Evolutionary conservation across 2,329 filamentous ascomycete genomes (phyloP).

Genomic region (Chaetomium globosum): DNA sequence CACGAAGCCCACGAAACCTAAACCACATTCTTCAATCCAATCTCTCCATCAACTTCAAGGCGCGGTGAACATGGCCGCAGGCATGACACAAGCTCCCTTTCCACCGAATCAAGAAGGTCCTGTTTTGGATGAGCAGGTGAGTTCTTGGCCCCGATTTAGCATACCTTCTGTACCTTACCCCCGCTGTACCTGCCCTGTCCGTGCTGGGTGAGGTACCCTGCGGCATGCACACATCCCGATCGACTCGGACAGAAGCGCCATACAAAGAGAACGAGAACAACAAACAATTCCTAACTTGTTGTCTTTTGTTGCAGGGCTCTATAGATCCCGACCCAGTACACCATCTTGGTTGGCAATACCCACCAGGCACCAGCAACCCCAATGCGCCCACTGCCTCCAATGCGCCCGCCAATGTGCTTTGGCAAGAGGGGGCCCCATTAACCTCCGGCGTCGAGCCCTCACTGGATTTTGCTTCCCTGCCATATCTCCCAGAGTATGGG

Average conservation of each 20-base stretch:
- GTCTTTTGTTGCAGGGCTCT: background rate
- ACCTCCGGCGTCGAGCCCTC: background rate
- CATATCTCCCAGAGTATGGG: background rate
- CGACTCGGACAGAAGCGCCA: background rate
- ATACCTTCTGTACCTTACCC: background rate
- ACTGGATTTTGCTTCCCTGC: background rate
- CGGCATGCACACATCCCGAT: no score
- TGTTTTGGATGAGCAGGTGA: background rate
- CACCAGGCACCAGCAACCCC: background rate
- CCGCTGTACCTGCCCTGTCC: background rate
- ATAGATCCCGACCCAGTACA: background rate
- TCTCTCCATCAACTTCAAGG: background rate
- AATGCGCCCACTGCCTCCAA: background rate
- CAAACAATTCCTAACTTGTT: background rate
- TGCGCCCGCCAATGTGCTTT: background rate
- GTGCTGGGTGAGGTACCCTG: no score
- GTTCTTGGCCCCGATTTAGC: constrained; percentile 11
- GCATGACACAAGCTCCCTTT: constrained; percentile 3
- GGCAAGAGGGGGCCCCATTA: background rate
- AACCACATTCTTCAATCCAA: background rate
- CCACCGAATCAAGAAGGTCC: background rate
- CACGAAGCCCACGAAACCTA: background rate
- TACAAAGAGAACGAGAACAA: background rate
- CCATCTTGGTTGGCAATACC: background rate
- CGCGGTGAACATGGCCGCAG: background rate